Evolutionary conservation across 2,329 filamentous ascomycete genomes (phyloP).

Genomic region (Huntiella abstrusa): DNA sequence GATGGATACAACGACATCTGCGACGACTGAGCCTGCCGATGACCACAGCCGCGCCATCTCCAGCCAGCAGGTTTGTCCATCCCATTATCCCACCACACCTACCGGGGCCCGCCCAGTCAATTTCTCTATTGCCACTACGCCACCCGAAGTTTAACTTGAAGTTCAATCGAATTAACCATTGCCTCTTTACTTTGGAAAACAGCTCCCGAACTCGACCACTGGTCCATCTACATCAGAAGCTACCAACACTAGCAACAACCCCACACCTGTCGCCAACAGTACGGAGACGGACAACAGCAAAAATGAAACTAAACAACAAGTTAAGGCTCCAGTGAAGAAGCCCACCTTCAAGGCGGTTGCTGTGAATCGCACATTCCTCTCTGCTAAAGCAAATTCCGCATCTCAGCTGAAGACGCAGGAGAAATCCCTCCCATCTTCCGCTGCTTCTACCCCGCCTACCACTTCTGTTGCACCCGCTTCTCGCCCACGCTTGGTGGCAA

Average conservation of each 20-base stretch:
- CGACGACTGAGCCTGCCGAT: conserved; percentile 10
- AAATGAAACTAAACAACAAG: conserved; percentile 40
- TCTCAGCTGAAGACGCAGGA: conserved; percentile 31
- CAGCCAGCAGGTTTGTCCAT: conserved; percentile 9
- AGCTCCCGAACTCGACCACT: too few species aligned
- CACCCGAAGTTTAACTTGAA: too few species aligned
- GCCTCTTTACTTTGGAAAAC: too few species aligned
- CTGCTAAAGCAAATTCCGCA: conserved; percentile 40
- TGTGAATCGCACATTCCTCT: conserved; percentile 67
- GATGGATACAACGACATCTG: conserved; percentile 9
- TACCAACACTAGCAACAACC: not conserved
- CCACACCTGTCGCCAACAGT: conserved; percentile 19
- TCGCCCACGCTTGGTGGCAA: conserved; percentile 57
- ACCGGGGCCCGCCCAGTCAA: too few species aligned
- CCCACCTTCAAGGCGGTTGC: conserved; percentile 72
- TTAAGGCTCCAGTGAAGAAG: conserved; percentile 49
- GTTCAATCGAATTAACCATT: too few species aligned
- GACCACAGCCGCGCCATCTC: conserved; percentile 8
- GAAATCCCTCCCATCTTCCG: conserved; percentile 28
- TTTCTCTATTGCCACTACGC: too few species aligned
- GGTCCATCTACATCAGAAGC: not conserved
- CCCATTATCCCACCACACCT: too few species aligned
- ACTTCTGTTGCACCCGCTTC: conserved; percentile 31
- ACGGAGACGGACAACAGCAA: conserved; percentile 55
- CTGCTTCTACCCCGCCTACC: conserved; percentile 19